Evolutionary conservation across 202 grass and related monocot genomes (phyloP).

Genomic region (Setaria viridis): DNA sequence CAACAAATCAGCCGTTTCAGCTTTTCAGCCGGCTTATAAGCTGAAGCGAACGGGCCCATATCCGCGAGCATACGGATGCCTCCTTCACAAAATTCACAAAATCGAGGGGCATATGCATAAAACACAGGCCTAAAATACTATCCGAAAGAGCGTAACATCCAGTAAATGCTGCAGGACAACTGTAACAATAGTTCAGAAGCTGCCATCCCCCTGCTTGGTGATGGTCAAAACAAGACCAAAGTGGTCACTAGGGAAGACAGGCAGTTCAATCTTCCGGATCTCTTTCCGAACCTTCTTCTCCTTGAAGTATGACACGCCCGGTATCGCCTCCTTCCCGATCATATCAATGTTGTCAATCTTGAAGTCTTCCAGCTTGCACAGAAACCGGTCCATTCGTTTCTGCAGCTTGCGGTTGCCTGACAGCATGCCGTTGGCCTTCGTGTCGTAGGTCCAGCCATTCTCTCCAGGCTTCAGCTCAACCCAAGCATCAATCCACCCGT

Average conservation of each 20-base stretch:
- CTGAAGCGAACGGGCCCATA: too few species aligned
- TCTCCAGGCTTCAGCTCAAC: constrained; percentile 63
- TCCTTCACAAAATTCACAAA: constrained; percentile 7
- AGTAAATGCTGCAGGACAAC: background rate
- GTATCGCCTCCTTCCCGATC: constrained; percentile 76
- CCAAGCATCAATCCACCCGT: constrained; percentile 79
- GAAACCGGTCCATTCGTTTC: constrained; percentile 78
- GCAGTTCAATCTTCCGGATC: constrained; percentile 51
- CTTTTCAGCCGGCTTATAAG: too few species aligned
- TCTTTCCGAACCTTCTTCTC: constrained; percentile 74
- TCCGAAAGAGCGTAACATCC: background rate
- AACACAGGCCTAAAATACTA: background rate
- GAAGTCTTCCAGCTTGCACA: constrained; percentile 75
- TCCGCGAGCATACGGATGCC: background rate
- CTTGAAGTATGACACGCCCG: constrained; percentile 63
- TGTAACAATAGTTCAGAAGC: background rate
- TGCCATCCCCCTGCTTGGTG: constrained; percentile 7
- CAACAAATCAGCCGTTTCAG: too few species aligned
- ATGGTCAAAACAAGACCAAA: constrained; percentile 79
- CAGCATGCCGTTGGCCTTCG: constrained; percentile 76
- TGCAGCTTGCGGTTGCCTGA: constrained; percentile 71
- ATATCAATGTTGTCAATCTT: constrained; percentile 74
- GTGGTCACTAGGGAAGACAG: constrained; percentile 86
- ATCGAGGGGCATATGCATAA: background rate
- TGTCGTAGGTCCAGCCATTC: constrained; percentile 85